These are phyloP conservation scores for Cryptococcus depauperatus DNA, from an alignment of 1,284 basidiomycete species.

Conservation along the genomic window DNA sequence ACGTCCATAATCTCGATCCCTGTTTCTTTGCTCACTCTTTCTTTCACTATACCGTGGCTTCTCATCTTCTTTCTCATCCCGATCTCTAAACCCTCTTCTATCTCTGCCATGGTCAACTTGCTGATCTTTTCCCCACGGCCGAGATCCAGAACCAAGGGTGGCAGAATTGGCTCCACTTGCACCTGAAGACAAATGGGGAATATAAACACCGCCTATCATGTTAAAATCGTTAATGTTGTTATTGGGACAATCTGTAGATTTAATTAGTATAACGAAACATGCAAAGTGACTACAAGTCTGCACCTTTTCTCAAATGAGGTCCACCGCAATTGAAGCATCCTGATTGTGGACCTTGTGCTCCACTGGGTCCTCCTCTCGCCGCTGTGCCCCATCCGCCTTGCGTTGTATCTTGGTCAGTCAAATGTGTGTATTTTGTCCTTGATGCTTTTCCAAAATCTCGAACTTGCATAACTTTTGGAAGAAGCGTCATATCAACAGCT, in stretches of 20 bases:
- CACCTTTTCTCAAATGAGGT: constrained; percentile 81
- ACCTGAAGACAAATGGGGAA: constrained; percentile 7
- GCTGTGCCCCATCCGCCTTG: constrained; percentile 64
- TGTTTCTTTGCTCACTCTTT: constrained; percentile 8
- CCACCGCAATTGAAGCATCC: constrained; percentile 90
- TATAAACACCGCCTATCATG: constrained; percentile 19
- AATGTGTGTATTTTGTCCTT: constrained; percentile 70
- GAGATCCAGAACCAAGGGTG: constrained; percentile 13
- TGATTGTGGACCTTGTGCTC: constrained; percentile 48
- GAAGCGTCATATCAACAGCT: constrained; percentile 70
- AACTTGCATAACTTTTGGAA: constrained; percentile 96
- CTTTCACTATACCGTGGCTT: constrained; percentile 10
- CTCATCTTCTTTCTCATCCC: constrained; percentile 14
- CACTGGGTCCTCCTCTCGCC: constrained; percentile 51
- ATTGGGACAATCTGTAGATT: constrained; percentile 35
- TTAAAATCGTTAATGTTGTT: constrained; percentile 30
- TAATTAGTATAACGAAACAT: too few species aligned
- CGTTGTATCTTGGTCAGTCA: constrained; percentile 90
- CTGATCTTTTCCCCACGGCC: constrained; percentile 7
- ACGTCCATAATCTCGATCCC: constrained; percentile 13
- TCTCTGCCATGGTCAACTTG: constrained; percentile 4
- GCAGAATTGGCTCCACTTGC: constrained; percentile 24
- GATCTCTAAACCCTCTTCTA: constrained; percentile 16
- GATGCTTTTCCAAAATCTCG: constrained; percentile 70
- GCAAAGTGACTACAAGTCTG: too few species aligned